Percentiles rank a stretch among this genome's conserved stretches.
Conservation (phyloP, 371 early-diverging fungal species). For the Rhizopus sp. region DNA sequence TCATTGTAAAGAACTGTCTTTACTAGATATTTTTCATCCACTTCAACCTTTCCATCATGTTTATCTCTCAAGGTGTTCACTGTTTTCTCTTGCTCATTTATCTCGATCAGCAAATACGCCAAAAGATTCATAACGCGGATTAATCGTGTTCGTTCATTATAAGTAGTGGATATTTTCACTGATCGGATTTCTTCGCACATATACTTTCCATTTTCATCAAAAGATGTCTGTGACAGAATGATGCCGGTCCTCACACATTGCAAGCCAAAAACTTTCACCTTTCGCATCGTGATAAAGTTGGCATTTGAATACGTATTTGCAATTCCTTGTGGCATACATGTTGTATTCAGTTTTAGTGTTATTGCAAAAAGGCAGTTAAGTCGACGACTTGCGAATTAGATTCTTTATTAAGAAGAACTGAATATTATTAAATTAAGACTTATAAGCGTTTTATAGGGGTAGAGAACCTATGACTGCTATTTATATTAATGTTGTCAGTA, state of each 20-base stretch:
- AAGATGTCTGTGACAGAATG: neutral
- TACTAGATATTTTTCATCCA: slow-evolving; percentile 7
- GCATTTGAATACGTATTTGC: slow-evolving; percentile 17
- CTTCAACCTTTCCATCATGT: slow-evolving; percentile 11
- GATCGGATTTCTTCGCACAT: slow-evolving; percentile 6
- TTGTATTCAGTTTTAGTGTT: no score
- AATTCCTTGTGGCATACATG: slow-evolving; percentile 23
- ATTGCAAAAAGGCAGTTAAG: no score
- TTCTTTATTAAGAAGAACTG: no score
- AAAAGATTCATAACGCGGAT: slow-evolving; percentile 6
- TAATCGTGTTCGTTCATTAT: slow-evolving; percentile 1
- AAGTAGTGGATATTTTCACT: slow-evolving; percentile 6
- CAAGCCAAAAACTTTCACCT: slow-evolving; percentile 9
- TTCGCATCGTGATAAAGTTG: slow-evolving; percentile 7
- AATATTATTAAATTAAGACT: no score
- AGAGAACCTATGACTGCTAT: no score
- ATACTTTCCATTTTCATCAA: slow-evolving; percentile 9
- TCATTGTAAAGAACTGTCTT: slow-evolving; percentile 4
- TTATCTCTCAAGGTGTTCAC: slow-evolving; percentile 2
- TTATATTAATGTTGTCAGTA: no score
- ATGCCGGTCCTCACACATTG: slow-evolving; percentile 4
- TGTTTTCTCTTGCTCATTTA: slow-evolving; percentile 1
- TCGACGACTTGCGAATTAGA: no score
- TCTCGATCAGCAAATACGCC: slow-evolving; percentile 1
- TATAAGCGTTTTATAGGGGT: no score